phyloP scores from a whole-genome alignment of 2,329 filamentous ascomycete genomes.

The Fusarium liriodendri region DNA sequence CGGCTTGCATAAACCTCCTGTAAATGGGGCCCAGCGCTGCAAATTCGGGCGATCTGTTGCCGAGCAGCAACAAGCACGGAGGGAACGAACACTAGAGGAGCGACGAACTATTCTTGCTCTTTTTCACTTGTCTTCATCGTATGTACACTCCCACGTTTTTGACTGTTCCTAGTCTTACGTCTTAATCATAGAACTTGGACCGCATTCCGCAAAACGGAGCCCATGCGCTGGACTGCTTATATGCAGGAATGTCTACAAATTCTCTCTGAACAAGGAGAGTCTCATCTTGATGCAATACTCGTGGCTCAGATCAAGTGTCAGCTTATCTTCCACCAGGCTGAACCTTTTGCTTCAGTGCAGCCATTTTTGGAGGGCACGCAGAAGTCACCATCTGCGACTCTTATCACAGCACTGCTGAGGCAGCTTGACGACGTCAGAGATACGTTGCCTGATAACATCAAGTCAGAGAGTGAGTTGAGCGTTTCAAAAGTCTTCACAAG shows the following conservation, averaged over 20 bases:
- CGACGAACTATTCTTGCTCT: conserved; percentile 23
- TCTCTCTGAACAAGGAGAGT: conserved; percentile 44
- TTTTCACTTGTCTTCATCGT: conserved; percentile 44
- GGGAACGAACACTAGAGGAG: conserved; percentile 20
- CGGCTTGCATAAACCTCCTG: conserved; percentile 44
- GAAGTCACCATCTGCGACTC: not conserved
- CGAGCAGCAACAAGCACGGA: not conserved
- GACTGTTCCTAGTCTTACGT: not conserved
- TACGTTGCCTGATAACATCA: not conserved
- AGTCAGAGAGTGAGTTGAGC: conserved; percentile 1
- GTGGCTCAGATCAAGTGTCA: conserved; percentile 24
- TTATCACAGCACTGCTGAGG: conserved; percentile 6
- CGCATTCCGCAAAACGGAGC: conserved; percentile 47
- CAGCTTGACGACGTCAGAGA: conserved; percentile 10
- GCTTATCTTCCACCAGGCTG: conserved; percentile 17
- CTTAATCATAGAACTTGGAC: conserved; percentile 38
- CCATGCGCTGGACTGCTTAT: conserved; percentile 64
- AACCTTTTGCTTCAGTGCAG: not conserved
- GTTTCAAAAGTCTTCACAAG: too few species aligned
- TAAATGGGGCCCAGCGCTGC: not conserved
- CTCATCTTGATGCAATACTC: conserved; percentile 10
- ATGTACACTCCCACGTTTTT: not conserved
- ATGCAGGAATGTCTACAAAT: conserved; percentile 65
- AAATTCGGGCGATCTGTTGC: not conserved
- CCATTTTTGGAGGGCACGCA: not conserved